phyloP scores from a whole-genome alignment of 1,284 basidiomycete genomes.

The Malassezia furfur region DNA sequence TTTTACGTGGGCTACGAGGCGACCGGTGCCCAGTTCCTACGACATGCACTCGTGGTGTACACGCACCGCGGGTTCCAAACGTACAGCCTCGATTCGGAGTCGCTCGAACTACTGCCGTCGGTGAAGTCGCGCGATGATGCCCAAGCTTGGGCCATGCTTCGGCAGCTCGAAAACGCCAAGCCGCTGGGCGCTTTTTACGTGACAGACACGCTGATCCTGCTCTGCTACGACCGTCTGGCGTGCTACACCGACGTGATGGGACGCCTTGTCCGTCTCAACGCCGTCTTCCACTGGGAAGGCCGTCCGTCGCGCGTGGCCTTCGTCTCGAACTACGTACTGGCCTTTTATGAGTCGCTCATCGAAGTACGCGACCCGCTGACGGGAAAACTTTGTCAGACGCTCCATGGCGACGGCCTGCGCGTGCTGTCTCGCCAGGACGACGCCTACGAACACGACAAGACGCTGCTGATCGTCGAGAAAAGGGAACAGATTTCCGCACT shows the following conservation, averaged over 20 bases:
- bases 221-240: conserved; percentile 86
- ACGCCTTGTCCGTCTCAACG: conserved; percentile 53
- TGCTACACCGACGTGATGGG: conserved; percentile 55
- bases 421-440: conserved; percentile 15
- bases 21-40: conserved; percentile 77
- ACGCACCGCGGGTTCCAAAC: conserved; percentile 84
- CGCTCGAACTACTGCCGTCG: conserved; percentile 69
- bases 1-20: conserved; percentile 56
- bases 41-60: conserved; percentile 78
- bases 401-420: conserved; percentile 67
- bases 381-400: conserved; percentile 78
- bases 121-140: conserved; percentile 59
- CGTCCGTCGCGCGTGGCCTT: conserved; percentile 60
- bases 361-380: conserved; percentile 79
- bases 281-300: conserved; percentile 89
- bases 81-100: conserved; percentile 70
- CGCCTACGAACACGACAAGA: conserved; percentile 55
- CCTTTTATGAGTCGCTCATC: conserved; percentile 83
- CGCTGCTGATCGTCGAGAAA: neutral
- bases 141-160: conserved; percentile 58
- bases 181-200: conserved; percentile 82
- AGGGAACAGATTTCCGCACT: conserved; percentile 5
- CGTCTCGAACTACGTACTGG: conserved; percentile 76
- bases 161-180: conserved; percentile 65
- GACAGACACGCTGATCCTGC: conserved; percentile 71